These are phyloP conservation scores for Nemania sp. DNA, from an alignment of 2,329 filamentous ascomycete genomes.

Conservation along the genomic window DNA sequence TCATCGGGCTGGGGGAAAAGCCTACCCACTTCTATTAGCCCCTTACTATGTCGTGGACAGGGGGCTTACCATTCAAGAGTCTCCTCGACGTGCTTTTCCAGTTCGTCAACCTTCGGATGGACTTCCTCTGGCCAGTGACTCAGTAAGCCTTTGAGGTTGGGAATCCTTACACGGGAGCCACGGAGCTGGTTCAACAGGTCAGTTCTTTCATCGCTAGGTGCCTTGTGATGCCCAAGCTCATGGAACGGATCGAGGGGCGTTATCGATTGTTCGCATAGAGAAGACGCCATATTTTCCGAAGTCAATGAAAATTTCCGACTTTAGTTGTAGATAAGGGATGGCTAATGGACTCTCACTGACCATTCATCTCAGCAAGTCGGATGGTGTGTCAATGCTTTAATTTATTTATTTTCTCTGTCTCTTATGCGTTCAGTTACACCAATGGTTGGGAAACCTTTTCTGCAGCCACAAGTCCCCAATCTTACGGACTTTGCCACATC, in stretches of 20 bases:
- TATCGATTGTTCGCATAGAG: neutral
- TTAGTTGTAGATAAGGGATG: too few relatives aligned
- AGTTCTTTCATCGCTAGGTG: neutral
- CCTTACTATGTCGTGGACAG: constrained; percentile 8
- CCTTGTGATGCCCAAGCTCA: neutral
- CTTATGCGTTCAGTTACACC: too few relatives aligned
- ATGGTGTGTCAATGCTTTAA: too few relatives aligned
- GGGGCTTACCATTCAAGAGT: constrained; percentile 6
- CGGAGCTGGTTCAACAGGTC: constrained; percentile 1
- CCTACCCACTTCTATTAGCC: constrained; percentile 17
- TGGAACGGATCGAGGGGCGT: neutral
- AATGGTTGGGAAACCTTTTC: too few relatives aligned
- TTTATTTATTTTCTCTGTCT: too few relatives aligned
- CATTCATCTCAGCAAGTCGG: too few relatives aligned
- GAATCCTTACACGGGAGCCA: constrained; percentile 8
- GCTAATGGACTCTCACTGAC: too few relatives aligned
- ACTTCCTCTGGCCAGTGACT: constrained; percentile 9
- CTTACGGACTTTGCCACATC: too few relatives aligned
- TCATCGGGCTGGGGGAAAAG: constrained; percentile 21
- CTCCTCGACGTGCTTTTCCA: constrained; percentile 2
- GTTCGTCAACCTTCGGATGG: neutral
- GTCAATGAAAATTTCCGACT: too few relatives aligned
- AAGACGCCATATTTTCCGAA: neutral
- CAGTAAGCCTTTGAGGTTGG: constrained; percentile 11
- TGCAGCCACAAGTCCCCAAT: too few relatives aligned